Evolutionary conservation across 2,329 filamentous ascomycete genomes (phyloP).

Genomic region (Biscogniauxia marginata): DNA sequence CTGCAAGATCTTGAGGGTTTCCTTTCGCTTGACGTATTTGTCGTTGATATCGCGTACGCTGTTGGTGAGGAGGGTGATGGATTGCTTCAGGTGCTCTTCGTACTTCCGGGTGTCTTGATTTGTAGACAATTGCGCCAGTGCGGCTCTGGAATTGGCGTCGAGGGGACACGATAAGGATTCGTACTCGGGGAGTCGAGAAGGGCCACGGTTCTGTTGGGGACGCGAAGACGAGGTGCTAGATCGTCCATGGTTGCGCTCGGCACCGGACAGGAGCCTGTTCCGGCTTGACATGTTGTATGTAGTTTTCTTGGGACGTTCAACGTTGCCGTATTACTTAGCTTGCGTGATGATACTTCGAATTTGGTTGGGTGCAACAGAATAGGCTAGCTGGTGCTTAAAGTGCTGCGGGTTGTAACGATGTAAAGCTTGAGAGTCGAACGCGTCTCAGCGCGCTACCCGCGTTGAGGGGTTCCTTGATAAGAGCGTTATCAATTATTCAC

Average conservation of each 20-base stretch:
- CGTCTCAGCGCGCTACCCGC: neutral
- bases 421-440: too few species aligned
- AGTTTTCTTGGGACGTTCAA: too few species aligned
- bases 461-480: neutral
- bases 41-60: slow-evolving; percentile 52
- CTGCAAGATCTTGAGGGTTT: slow-evolving; percentile 33
- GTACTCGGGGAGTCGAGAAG: slow-evolving; percentile 47
- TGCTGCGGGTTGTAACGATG: too few species aligned
- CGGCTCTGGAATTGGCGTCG: slow-evolving; percentile 36
- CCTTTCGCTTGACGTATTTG: slow-evolving; percentile 35
- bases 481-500: neutral
- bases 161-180: slow-evolving; percentile 48
- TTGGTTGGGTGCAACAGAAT: too few species aligned
- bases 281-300: slow-evolving; percentile 18
- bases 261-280: slow-evolving; percentile 17
- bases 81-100: slow-evolving; percentile 45
- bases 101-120: slow-evolving; percentile 42
- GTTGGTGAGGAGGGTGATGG: slow-evolving; percentile 42
- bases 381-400: neutral
- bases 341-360: too few species aligned
- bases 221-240: slow-evolving; percentile 8
- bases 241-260: slow-evolving; percentile 13
- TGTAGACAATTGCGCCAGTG: slow-evolving; percentile 43
- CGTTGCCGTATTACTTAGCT: too few species aligned
- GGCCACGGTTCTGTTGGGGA: slow-evolving; percentile 7